Percentiles rank a stretch among this genome's conserved stretches.
Conservation (phyloP, 164 flowering plant species). For the Pachysandra terminalis region DNA sequence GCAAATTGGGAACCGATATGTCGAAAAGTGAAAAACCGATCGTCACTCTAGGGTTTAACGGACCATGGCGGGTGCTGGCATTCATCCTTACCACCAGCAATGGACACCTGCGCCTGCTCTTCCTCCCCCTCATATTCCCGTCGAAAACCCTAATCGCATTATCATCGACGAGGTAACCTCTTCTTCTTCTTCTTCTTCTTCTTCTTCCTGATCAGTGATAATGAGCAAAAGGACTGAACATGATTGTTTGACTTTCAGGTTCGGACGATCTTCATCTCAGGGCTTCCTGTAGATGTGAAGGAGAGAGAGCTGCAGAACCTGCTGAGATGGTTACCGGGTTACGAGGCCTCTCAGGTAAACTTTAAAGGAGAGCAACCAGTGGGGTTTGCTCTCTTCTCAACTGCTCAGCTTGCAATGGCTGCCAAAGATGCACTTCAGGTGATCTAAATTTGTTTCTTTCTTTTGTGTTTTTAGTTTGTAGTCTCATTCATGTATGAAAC, state of each 20-base stretch:
- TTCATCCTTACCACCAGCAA: conserved; percentile 83
- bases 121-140: conserved; percentile 41
- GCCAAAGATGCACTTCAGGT: conserved; percentile 96
- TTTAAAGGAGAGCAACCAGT: conserved; percentile 88
- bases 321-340: conserved; percentile 92
- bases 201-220: background rate
- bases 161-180: conserved; percentile 51
- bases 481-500: background rate
- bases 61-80: conserved; percentile 84
- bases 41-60: background rate
- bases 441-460: background rate
- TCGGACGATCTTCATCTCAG: conserved; percentile 84
- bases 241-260: conserved; percentile 33
- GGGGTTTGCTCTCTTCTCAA: conserved; percentile 91
- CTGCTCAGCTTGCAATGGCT: conserved; percentile 66
- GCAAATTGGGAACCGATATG: too few relatives aligned
- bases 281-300: conserved; percentile 89
- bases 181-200: too few relatives aligned
- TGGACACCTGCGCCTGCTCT: conserved; percentile 60
- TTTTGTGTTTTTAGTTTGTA: background rate
- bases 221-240: background rate
- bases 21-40: too few relatives aligned
- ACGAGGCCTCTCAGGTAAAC: conserved; percentile 94
- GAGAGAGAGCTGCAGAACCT: conserved; percentile 92
- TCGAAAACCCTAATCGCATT: conserved; percentile 42